Base-by-base conservation (phyloP, 306 rosid genomes). In the Cucurbita pepo region DNA sequence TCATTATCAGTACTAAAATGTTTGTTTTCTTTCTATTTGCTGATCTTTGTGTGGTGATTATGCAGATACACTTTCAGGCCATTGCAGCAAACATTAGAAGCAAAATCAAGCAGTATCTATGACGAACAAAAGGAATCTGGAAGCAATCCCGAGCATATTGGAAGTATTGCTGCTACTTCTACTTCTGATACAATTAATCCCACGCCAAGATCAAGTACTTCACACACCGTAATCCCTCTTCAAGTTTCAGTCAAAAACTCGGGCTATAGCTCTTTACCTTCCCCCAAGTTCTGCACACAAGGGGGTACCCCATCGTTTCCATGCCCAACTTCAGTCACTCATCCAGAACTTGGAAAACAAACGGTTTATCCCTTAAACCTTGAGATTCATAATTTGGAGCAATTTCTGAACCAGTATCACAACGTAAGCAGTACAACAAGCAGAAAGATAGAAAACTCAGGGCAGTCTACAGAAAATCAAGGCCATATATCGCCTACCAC, bases 11-110 rank as follows among this genome's bases (percentile, higher is more conserved):
- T 22, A 50, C 21, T 72, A 13, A 8, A 41, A 19, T 21, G 55
- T 56, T 21, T 56, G 40, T 73, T 73, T 56, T 40, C 65, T 73
- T 41, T 15, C 56, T 56, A 57, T 73, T 10, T 63, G 63, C 82
- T 77, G 52, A 80, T 56, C 34, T 48, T 66, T 79, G 69, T 58
- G 73, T 58, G 22, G 72, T 54, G 75, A 63, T 64, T 53, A 37
- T 82, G 84, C 89, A 95, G 99, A 86, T 95, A 91, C 82, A 83
- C 84, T 19, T 88, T 76, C 85, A 84, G 77, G 83, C 86, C 85
- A 67, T 64, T 82, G 76, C 88, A 81, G 76, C 88, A 81, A 71
- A 73, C 82, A n/a, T 79, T 79, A 37, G 81, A 81, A 55, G 78
- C 77, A 16, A 79, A 78, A 45, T 62, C 78, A 25, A 45, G 60